Evolutionary conservation across 306 rosid species (phyloP), one percentile per base, ranked within the genome.

Genomic region (Pachyrhizus erosus): DNA sequence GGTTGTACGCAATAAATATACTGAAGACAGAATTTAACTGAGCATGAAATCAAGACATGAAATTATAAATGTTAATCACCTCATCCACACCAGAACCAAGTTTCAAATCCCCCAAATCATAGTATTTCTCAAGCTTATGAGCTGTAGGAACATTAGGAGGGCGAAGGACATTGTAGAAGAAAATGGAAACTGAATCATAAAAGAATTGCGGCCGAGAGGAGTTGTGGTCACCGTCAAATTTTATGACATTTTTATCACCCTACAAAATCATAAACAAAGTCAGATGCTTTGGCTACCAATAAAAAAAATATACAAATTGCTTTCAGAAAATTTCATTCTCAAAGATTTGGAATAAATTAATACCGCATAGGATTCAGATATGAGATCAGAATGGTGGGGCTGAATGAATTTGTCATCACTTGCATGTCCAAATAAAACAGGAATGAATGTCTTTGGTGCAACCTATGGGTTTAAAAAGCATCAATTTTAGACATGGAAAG

Each of bases 141-240:
- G 83, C 88, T 78, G 86, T 90, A 76, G 97, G 81, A 70, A 88
- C 77, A 66, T 86, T 92, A 13, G 97, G 99, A 76, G 99, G 99
- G 77, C 55, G 91, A 79, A 96, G 97, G 76, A 93, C 94, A 83
- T 93, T 96, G 86, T 87, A 93, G 89, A 96, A 96, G 91, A 96
- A 96, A 89, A 92, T 93, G 79, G 98, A 96, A 85, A 93, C 98
- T 49, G 99, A 93, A 83, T 96, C 99, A 80, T 93, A 93, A 82
- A 89, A 96, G 88, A 91, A 96, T 79, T 96, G 99, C 24, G 99
- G 98, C 68, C 99, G 92, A 69, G 96, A 90, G 40, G 99, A 92
- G 85, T 96, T 96, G 86, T 96, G 99, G 76, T 96, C 99, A 29
- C 99, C 99, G 40, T 93, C 98, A 80, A 96, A 93, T 69, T 92